These are phyloP conservation scores for Acorus gramineus DNA, from an alignment of 106 monocot species.

Conservation along the genomic window DNA sequence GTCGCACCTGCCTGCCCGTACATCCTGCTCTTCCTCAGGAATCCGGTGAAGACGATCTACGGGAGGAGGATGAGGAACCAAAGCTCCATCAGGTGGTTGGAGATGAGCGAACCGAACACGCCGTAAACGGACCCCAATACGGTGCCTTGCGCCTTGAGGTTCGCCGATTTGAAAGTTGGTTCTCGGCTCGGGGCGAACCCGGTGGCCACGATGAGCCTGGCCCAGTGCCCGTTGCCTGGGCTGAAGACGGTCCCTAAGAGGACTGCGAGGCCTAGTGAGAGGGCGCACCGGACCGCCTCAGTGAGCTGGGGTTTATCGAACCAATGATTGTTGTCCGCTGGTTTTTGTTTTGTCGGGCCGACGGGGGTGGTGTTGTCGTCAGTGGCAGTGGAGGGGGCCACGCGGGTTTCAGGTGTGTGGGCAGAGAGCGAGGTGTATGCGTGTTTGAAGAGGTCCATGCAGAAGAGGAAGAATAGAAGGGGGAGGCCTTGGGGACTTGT, in stretches of 20 bases:
- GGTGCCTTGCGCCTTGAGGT: conserved; percentile 54
- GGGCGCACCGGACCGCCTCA: conserved; percentile 30
- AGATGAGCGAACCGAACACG: conserved; percentile 28
- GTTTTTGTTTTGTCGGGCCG: conserved; percentile 4
- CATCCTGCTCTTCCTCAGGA: conserved; percentile 39
- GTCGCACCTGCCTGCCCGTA: conserved; percentile 43
- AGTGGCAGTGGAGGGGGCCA: conserved; percentile 9
- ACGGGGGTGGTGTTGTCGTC: not conserved
- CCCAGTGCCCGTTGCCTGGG: conserved; percentile 38
- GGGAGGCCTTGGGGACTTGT: conserved; percentile 22
- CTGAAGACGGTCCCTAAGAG: conserved; percentile 44
- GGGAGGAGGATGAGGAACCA: conserved; percentile 44
- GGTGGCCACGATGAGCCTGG: conserved; percentile 48
- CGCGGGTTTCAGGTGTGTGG: conserved; percentile 16
- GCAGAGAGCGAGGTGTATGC: not conserved
- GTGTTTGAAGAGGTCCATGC: conserved; percentile 26
- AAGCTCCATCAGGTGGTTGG: conserved; percentile 37
- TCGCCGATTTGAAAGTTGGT: conserved; percentile 44
- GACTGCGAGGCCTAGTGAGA: conserved; percentile 36
- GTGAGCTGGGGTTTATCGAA: conserved; percentile 14
- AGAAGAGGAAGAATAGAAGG: conserved; percentile 55
- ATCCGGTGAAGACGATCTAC: conserved; percentile 46
- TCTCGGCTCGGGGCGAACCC: conserved; percentile 29
- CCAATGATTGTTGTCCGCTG: conserved; percentile 8
- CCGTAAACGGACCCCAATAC: conserved; percentile 53